Evolutionary conservation across 805 yeast genomes (phyloP).

Genomic region (Candida morakotiae): DNA sequence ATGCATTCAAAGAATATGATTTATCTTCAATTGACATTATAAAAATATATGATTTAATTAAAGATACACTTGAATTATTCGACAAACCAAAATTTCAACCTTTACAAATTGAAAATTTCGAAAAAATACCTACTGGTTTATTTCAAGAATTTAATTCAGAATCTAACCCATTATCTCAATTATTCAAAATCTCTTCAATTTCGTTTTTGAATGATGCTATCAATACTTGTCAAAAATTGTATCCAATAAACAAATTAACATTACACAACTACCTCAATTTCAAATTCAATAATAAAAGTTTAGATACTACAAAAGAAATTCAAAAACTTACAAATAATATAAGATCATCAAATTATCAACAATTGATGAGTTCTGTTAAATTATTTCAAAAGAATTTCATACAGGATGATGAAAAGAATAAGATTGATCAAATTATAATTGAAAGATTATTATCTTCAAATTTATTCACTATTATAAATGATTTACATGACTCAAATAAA

Average conservation of each 20-base stretch:
- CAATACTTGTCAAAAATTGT: constrained; percentile 28
- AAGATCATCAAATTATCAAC: constrained; percentile 17
- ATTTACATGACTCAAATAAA: constrained; percentile 10
- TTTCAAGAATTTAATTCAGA: constrained; percentile 16
- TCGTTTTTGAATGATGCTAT: constrained; percentile 17
- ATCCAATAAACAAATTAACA: constrained; percentile 31
- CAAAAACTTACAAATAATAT: constrained; percentile 20
- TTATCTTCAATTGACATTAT: constrained; percentile 23
- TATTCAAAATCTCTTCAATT: constrained; percentile 16
- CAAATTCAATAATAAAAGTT: constrained; percentile 13
- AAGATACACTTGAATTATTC: constrained; percentile 16
- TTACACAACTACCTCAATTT: constrained; percentile 24
- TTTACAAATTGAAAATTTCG: neutral
- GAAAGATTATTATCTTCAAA: constrained; percentile 26
- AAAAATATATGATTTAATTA: constrained; percentile 25
- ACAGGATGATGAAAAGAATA: constrained; percentile 7
- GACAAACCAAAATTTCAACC: neutral
- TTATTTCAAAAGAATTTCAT: constrained; percentile 21
- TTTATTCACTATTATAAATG: constrained; percentile 20
- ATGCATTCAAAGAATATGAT: constrained; percentile 11
- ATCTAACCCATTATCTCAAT: constrained; percentile 13
- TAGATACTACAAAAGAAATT: constrained; percentile 23
- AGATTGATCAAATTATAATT: constrained; percentile 19
- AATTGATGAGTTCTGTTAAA: constrained; percentile 15
- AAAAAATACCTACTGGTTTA: neutral